phyloP scores from a whole-genome alignment of 805 yeast genomes.

The Candida silvicultrix region DNA sequence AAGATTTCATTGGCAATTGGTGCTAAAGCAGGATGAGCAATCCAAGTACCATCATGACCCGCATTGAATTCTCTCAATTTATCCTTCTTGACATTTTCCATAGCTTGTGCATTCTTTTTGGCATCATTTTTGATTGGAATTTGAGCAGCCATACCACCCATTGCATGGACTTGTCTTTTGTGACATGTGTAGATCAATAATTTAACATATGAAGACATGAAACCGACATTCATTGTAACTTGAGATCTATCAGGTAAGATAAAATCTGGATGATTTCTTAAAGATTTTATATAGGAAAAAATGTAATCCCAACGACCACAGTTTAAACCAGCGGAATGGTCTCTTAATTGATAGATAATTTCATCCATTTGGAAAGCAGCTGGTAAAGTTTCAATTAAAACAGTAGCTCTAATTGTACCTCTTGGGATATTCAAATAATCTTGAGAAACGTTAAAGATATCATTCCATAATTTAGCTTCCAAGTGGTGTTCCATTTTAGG shows the following conservation, averaged over 20 bases:
- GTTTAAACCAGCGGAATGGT: slow-evolving; percentile 74
- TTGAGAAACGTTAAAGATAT: slow-evolving; percentile 69
- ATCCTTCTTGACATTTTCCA: slow-evolving; percentile 69
- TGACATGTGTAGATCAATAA: slow-evolving; percentile 70
- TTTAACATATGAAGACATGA: slow-evolving; percentile 73
- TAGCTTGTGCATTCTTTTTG: slow-evolving; percentile 55
- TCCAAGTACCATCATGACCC: slow-evolving; percentile 89
- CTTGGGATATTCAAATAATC: slow-evolving; percentile 62
- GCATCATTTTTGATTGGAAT: slow-evolving; percentile 73
- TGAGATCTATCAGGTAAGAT: slow-evolving; percentile 74
- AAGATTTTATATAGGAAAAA: slow-evolving; percentile 70
- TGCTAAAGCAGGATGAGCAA: slow-evolving; percentile 81
- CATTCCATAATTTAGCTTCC: slow-evolving; percentile 83
- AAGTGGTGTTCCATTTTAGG: slow-evolving; percentile 85
- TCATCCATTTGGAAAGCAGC: slow-evolving; percentile 87
- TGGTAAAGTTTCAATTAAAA: slow-evolving; percentile 76
- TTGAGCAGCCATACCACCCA: slow-evolving; percentile 91
- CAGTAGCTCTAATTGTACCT: slow-evolving; percentile 79
- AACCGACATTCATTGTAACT: slow-evolving; percentile 76
- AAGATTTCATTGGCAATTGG: slow-evolving; percentile 67
- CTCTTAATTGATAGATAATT: slow-evolving; percentile 68
- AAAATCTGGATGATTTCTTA: slow-evolving; percentile 61
- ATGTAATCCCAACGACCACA: slow-evolving; percentile 92
- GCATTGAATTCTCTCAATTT: slow-evolving; percentile 70
- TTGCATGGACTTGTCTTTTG: slow-evolving; percentile 74